Evolutionary conservation across 2,329 filamentous ascomycete genomes (phyloP).

Genomic region (Cordyceps cateniannulata): DNA sequence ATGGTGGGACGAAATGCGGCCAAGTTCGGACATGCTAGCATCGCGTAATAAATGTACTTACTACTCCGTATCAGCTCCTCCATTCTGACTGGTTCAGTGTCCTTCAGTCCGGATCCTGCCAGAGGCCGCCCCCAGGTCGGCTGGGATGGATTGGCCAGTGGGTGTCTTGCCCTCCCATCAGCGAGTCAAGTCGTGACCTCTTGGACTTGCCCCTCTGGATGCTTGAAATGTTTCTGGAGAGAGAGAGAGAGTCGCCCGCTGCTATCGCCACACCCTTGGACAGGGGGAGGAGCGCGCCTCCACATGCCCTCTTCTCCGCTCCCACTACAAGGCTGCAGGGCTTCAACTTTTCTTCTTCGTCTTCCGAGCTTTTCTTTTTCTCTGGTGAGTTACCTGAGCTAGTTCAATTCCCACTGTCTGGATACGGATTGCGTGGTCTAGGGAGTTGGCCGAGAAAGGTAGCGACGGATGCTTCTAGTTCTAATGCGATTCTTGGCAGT

Average conservation of each 20-base stretch:
- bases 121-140: background rate
- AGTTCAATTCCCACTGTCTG: too few relatives aligned
- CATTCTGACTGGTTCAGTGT: background rate
- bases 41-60: too few relatives aligned
- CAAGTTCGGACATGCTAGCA: background rate
- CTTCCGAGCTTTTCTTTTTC: background rate
- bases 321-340: background rate
- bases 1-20: background rate
- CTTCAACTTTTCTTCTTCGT: background rate
- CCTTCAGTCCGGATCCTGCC: background rate
- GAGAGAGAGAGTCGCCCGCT: background rate
- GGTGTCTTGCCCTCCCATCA: background rate
- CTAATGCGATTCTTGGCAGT: too few relatives aligned
- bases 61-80: background rate
- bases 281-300: background rate
- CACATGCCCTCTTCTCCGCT: background rate
- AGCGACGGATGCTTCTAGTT: too few relatives aligned
- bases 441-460: too few relatives aligned
- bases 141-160: background rate
- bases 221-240: too few relatives aligned
- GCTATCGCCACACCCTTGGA: background rate
- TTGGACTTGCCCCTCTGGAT: background rate
- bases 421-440: too few relatives aligned
- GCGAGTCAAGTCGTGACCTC: background rate
- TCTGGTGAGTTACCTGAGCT: too few relatives aligned